Base-by-base conservation (phyloP, 73 alveolate genomes). In the Paramecium tetraurelia region DNA sequence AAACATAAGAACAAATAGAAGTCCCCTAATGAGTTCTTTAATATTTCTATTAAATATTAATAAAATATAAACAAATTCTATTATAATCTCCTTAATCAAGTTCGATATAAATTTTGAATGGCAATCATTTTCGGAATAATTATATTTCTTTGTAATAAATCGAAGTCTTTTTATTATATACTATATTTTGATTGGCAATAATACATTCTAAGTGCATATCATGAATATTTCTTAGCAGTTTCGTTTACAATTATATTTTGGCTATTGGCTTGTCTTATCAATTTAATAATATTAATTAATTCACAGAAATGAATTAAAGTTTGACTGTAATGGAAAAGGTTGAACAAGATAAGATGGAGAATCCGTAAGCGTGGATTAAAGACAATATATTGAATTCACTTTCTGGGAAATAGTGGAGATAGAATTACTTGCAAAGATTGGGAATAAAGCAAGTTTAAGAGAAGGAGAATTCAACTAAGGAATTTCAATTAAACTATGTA, bases 311-410 rank as follows among this genome's bases (percentile, higher is more conserved):
- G 86, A 72, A 35, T 33, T 43, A 72, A 20, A 38, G 86, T 35
- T 20, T 72, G 40, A 72, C 86, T 12, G 59, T 40, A 72, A 72
- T 35, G 59, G 90, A 80, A 41, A 80, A 44, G 21, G 46, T 80
- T 27, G 90, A 80, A 16, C 5, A 40, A 48, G 57, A 80, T 80
- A 41, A n/a, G 46, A 80, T 80, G 76, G 31, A 80, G 10, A 41
- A 80, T 35, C 90, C 90, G 24, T n/a, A 20, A 80, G 57, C 35
- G 18, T 80, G 90, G 90, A 80, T 80, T 24, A 2, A 80, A 80
- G 43, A 40, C 16, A n/a, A 80, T 44, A 80, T 80, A 41, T 5
- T 80, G 27, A 80, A 80, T 18, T 31, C 90, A 44, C 35, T 31
- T 40, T 9, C 24, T 2, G 90, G 57, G 14, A 41, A 80, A 22